Base-by-base conservation (phyloP, 345 rosid species). In the Eutrema heterophyllum region DNA sequence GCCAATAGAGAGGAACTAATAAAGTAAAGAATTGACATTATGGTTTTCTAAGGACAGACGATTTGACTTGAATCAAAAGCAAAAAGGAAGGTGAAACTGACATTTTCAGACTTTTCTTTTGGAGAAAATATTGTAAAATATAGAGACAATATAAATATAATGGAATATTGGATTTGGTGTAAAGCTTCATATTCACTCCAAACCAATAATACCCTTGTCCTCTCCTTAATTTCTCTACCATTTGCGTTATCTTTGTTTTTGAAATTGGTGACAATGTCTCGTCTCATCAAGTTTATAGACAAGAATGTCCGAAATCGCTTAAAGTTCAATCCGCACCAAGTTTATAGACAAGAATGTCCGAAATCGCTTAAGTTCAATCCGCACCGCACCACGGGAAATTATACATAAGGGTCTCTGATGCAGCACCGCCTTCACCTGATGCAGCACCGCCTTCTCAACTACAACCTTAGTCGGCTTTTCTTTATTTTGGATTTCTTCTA, bases 11-110 rank as follows among this genome's bases (percentile, higher is more conserved):
- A 57, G 40, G 43, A 51, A 75, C n/a, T 32, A 7, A 32, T 46
- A 27, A 53, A 48, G 30, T 27, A 48, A 46, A 56, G 61, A 67
- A 36, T 7, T 30, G 43, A 38, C 73, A 74, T 60, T 51, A 44
- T 52, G 46, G 2, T n/a, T 60, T 52, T 51, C 57, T 35, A 16
- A 62, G 44, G 36, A 54, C 59, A 68, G 57, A 70, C 13, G 11
- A 32, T 49, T 21, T 64, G 67, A 64, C 80, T 77, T 77, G 72
- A 77, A 70, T 4, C 52, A 71, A 77, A 77, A 77, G 76, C 80
- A 77, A 71, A 77, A 71, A 65, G 57, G 80, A 77, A 49, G 76
- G 80, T 71, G 80, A 64, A 77, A 77, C 80, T 70, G 80, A 77
- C 4, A 3, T 77, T 59, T 50, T 46, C 66, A 64, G 10, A 70